These are phyloP conservation scores for Kodamaea leandrae DNA, from an alignment of 805 yeast species.

Conservation along the genomic window DNA sequence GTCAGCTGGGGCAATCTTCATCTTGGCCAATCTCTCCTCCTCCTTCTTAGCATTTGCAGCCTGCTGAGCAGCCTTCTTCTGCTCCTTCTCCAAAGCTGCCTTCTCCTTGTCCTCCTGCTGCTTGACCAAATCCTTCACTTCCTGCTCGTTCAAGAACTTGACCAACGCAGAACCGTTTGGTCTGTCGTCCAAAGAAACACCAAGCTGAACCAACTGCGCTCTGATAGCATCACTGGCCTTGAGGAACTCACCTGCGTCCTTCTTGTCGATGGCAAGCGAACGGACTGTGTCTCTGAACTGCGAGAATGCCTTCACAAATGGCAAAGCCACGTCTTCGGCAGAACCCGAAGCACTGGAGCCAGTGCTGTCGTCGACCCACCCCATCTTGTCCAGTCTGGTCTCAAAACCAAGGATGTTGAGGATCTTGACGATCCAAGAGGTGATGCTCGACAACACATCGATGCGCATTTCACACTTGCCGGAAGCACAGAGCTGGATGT, in stretches of 20 bases:
- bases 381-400: constrained; percentile 64
- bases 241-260: constrained; percentile 51
- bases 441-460: constrained; percentile 64
- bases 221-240: constrained; percentile 74
- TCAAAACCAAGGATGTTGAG: constrained; percentile 75
- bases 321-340: constrained; percentile 69
- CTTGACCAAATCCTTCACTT: constrained; percentile 58
- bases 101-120: constrained; percentile 61
- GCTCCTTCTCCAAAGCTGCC: constrained; percentile 56
- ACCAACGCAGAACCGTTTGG: constrained; percentile 76
- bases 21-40: constrained; percentile 59
- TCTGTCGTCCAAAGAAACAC: constrained; percentile 88
- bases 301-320: constrained; percentile 76
- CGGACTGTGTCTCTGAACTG: constrained; percentile 82
- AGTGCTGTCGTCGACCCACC: constrained; percentile 56
- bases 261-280: constrained; percentile 61
- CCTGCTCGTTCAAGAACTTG: constrained; percentile 71
- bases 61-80: constrained; percentile 52
- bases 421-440: constrained; percentile 69
- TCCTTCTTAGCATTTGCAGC: constrained; percentile 59
- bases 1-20: constrained; percentile 65
- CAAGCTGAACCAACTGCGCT: constrained; percentile 65
- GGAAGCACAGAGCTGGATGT: constrained; percentile 50
- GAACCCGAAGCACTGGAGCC: constrained; percentile 18
- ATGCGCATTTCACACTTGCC: constrained; percentile 49